Conservation (phyloP, 2,329 filamentous ascomycete genomes). For the Fusarium sp. region DNA sequence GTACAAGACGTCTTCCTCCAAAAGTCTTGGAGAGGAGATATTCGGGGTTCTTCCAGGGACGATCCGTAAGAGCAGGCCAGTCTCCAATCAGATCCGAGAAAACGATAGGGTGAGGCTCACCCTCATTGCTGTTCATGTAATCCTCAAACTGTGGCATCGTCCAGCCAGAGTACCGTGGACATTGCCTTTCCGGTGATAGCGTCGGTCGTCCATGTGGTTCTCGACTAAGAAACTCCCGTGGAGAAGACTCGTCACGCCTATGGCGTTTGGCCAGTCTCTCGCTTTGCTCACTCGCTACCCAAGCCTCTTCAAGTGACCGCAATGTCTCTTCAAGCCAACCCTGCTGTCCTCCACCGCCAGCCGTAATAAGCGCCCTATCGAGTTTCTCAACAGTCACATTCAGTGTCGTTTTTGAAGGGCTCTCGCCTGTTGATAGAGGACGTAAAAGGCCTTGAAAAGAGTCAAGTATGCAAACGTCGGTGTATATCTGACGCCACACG, state of each 20-base stretch:
- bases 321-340: slow-evolving; percentile 67
- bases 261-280: slow-evolving; percentile 44
- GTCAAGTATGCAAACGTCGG: slow-evolving; percentile 75
- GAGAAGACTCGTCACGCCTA: slow-evolving; percentile 8
- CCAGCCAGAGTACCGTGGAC: slow-evolving; percentile 54
- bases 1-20: slow-evolving; percentile 81
- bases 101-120: slow-evolving; percentile 71
- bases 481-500: slow-evolving; percentile 78
- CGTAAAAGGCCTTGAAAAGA: slow-evolving; percentile 58
- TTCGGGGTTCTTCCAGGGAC: slow-evolving; percentile 76
- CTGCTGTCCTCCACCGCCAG: slow-evolving; percentile 68
- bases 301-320: slow-evolving; percentile 54
- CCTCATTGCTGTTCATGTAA: slow-evolving; percentile 63
- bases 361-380: slow-evolving; percentile 81
- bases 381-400: slow-evolving; percentile 72
- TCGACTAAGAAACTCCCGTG: slow-evolving; percentile 41
- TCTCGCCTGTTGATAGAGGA: neutral
- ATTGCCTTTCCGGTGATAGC: slow-evolving; percentile 42
- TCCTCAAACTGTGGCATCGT: slow-evolving; percentile 71
- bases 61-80: slow-evolving; percentile 81
- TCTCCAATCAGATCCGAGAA: slow-evolving; percentile 71
- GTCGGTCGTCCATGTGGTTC: slow-evolving; percentile 50
- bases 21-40: slow-evolving; percentile 84
- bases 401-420: slow-evolving; percentile 52
- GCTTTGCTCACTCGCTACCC: slow-evolving; percentile 22